Evolutionary conservation across 768 basidiomycete species (phyloP).

Genomic region (Steccherinum ochraceum): DNA sequence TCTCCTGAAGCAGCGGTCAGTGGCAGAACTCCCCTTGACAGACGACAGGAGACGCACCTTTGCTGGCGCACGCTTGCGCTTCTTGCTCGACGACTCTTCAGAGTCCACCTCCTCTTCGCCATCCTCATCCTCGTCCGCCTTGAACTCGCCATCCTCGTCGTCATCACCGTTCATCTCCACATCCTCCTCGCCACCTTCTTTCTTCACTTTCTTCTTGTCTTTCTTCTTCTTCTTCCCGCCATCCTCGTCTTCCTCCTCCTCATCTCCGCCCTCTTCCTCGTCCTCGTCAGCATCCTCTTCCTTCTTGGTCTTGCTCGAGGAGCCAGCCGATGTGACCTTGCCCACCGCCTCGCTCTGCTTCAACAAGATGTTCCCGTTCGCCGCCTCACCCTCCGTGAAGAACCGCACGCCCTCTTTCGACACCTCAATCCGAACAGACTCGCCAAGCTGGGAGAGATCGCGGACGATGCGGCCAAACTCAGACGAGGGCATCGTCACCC

Average conservation of each 20-base stretch:
- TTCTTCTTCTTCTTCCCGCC: conserved; percentile 41
- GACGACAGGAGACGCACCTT: conserved; percentile 34
- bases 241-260: conserved; percentile 48
- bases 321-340: conserved; percentile 25
- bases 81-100: conserved; percentile 39
- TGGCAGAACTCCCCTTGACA: neutral
- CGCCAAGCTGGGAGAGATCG: conserved; percentile 85
- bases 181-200: conserved; percentile 42
- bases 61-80: conserved; percentile 53
- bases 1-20: conserved; percentile 9
- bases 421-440: conserved; percentile 93
- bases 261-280: conserved; percentile 36
- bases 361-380: conserved; percentile 81
- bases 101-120: conserved; percentile 31
- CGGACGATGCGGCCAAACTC: conserved; percentile 94
- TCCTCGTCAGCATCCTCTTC: conserved; percentile 40
- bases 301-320: conserved; percentile 19
- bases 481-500: conserved; percentile 74
- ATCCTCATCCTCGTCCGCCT: conserved; percentile 23
- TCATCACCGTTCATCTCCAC: conserved; percentile 28
- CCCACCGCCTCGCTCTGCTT: conserved; percentile 53
- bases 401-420: conserved; percentile 95
- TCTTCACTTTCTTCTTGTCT: conserved; percentile 37
- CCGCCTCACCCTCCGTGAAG: conserved; percentile 88
- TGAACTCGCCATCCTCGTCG: conserved; percentile 39